Evolutionary conservation across 805 yeast genomes (phyloP).

Genomic region (Starmerella stigmatis): DNA sequence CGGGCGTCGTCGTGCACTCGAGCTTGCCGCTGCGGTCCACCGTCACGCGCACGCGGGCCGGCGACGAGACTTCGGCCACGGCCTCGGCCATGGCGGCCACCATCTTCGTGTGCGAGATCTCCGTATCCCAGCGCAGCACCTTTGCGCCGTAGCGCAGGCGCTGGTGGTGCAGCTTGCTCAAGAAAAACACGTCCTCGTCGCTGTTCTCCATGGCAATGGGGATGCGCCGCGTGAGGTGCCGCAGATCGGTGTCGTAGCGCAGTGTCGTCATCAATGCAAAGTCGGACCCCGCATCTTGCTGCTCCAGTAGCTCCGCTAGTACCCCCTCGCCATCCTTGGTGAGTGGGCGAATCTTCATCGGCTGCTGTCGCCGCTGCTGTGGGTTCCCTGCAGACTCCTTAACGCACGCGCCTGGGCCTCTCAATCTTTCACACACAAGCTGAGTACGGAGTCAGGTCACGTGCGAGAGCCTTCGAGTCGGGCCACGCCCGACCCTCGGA

Average conservation of each 20-base stretch:
- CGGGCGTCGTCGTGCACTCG: slow-evolving; percentile 32
- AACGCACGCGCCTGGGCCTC: no score
- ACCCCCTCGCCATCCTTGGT: slow-evolving; percentile 18
- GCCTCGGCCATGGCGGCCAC: slow-evolving; percentile 31
- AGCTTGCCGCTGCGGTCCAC: slow-evolving; percentile 34
- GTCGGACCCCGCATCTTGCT: slow-evolving; percentile 17
- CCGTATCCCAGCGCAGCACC: slow-evolving; percentile 44
- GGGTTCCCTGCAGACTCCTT: background rate
- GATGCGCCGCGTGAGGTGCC: slow-evolving; percentile 25
- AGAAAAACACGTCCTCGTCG: slow-evolving; percentile 40
- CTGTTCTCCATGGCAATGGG: slow-evolving; percentile 26
- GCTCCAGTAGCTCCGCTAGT: background rate
- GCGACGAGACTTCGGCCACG: slow-evolving; percentile 17
- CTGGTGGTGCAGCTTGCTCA: slow-evolving; percentile 53
- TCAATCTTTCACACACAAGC: no score
- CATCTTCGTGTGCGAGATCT: slow-evolving; percentile 37
- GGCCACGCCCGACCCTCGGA: no score
- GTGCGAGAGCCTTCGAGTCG: background rate
- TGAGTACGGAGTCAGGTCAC: no score
- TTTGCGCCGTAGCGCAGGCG: slow-evolving; percentile 46
- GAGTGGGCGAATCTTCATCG: slow-evolving; percentile 21
- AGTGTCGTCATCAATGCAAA: slow-evolving; percentile 61
- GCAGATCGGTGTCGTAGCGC: slow-evolving; percentile 58
- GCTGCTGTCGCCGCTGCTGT: no score
- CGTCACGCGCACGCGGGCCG: slow-evolving; percentile 43